These are phyloP conservation scores for Trichoderma koningiopsis DNA, from an alignment of 2,329 filamentous ascomycete genomes.

Conservation along the genomic window DNA sequence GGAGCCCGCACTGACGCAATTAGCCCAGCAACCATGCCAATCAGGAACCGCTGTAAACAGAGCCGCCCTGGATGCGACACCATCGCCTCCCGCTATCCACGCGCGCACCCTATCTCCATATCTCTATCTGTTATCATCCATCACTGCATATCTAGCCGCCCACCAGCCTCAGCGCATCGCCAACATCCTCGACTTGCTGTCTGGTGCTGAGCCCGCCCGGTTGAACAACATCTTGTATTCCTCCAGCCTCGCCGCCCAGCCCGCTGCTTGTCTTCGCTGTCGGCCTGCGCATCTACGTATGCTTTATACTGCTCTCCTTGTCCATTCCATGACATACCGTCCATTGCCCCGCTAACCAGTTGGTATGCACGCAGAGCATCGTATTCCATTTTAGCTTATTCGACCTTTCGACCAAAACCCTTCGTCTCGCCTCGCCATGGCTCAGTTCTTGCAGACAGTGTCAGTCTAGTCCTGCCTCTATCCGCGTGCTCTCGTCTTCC, in stretches of 20 bases:
- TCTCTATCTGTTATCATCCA: not conserved
- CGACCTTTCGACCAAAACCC: slow-evolving; percentile 14
- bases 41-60: slow-evolving; percentile 38
- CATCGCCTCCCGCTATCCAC: slow-evolving; percentile 16
- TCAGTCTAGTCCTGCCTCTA: slow-evolving; percentile 41
- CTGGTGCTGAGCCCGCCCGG: not conserved
- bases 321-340: slow-evolving; percentile 13
- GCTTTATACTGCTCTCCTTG: not conserved
- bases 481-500: slow-evolving; percentile 15
- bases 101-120: not conserved
- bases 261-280: not conserved
- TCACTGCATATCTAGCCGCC: not conserved
- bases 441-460: slow-evolving; percentile 49
- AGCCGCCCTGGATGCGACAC: slow-evolving; percentile 17
- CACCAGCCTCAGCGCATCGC: slow-evolving; percentile 13
- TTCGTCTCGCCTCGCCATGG: slow-evolving; percentile 35
- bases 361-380: slow-evolving; percentile 23
- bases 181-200: slow-evolving; percentile 2
- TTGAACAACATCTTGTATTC: not conserved
- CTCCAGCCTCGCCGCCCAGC: not conserved
- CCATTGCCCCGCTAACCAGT: slow-evolving; percentile 26
- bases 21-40: slow-evolving; percentile 37
- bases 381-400: slow-evolving; percentile 1
- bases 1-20: slow-evolving; percentile 27
- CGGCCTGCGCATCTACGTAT: not conserved